Evolutionary conservation across 495 filamentous ascomycete genomes (phyloP).

Genomic region (Annulohypoxylon moriforme): DNA sequence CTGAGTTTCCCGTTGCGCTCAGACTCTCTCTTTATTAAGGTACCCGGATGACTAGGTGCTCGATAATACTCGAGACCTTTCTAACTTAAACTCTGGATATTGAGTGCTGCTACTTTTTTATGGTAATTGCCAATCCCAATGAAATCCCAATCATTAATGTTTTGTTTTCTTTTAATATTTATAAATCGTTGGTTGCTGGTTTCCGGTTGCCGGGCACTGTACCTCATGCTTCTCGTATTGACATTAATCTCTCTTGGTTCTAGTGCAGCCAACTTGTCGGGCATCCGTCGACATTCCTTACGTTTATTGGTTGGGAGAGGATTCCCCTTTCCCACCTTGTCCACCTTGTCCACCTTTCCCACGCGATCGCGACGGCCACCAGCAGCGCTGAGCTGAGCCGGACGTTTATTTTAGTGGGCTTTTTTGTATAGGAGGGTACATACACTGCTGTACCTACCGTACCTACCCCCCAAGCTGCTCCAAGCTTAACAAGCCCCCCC

Average conservation of each 20-base stretch:
- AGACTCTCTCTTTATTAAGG: slow-evolving; percentile 17
- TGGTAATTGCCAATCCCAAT: slow-evolving; percentile 40
- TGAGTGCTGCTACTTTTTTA: slow-evolving; percentile 5
- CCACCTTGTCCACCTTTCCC: slow-evolving; percentile 17
- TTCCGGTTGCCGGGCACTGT: slow-evolving; percentile 12
- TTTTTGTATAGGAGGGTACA: slow-evolving; percentile 26
- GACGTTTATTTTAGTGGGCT: slow-evolving; percentile 29
- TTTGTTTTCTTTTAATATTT: slow-evolving; percentile 22
- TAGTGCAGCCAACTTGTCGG: slow-evolving; percentile 30
- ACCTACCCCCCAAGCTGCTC: neutral
- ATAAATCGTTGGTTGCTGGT: neutral
- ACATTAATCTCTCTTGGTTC: slow-evolving; percentile 20
- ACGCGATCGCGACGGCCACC: slow-evolving; percentile 33
- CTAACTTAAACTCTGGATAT: neutral
- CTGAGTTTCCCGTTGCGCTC: slow-evolving; percentile 13
- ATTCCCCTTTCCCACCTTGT: slow-evolving; percentile 32
- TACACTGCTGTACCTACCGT: neutral
- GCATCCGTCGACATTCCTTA: neutral
- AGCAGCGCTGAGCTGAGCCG: slow-evolving; percentile 21
- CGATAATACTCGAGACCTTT: neutral
- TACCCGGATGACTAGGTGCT: neutral
- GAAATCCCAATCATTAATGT: too few relatives aligned
- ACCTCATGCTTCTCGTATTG: slow-evolving; percentile 26
- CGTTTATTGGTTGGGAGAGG: slow-evolving; percentile 27
- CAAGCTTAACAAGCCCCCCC: too few relatives aligned